Evolutionary conservation across 1,139 yeast genomes (phyloP), one percentile per base, ranked within the genome.

Genomic region (Spathaspora sp.): DNA sequence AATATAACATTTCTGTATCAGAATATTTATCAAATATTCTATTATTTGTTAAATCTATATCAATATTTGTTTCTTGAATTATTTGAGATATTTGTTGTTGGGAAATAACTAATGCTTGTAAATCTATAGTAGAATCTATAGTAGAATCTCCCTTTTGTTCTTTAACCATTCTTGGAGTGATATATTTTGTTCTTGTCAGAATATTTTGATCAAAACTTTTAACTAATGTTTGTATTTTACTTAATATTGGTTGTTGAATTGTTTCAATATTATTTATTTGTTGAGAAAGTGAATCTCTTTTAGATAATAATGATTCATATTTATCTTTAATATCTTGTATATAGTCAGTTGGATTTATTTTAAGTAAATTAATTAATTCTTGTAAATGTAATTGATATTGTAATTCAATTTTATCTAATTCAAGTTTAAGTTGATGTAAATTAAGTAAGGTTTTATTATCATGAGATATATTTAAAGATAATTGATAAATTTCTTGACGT

Each of bases 211-310:
- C 64, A 51, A 69, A 72, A 27, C 57, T 59, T 29, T 48, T 51
- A 3, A 64, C 59, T 38, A 72, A 52, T 10, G 46, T 42, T 16
- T 58, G 59, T 65, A 73, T 70, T 43, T 69, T 59, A 26, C 69
- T 71, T 38, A 73, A 55, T 18, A 71, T 53, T 1, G 78, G 79
- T 44, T 68, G 59, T 47, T 72, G 72, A 2, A 64, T 60, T 10
- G 61, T 59, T 39, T 57, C 59, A 38, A 71, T 61, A 26, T 62
- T 59, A n/a, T 54, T 56, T 15, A 70, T 61, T 24, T 59, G 63
- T 15, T 55, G 51, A 23, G 56, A 52, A 4, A 68, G 50, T 3
- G 45, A 44, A 2, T 54, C 41, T 44, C 64, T 59, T 17, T 56
- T 55, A 2, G 45, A 47, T 7, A 53, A 41, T 16, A 72, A 54